Evolutionary conservation across 129 eudicot genomes (phyloP).

Genomic region (Artemisia tridentata): DNA sequence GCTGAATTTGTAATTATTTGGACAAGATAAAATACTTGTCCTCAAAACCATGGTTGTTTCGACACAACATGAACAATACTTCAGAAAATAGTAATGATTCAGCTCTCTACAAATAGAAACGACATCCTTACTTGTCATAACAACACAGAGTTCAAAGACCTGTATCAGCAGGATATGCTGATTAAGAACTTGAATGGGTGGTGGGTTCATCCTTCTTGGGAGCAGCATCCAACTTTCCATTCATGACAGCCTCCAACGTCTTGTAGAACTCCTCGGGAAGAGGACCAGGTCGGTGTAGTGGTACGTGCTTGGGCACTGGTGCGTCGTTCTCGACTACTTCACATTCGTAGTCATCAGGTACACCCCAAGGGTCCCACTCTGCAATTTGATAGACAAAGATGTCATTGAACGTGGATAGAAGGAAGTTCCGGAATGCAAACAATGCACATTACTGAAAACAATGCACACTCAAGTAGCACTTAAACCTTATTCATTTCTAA

Average conservation of each 20-base stretch:
- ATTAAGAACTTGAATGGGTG: constrained; percentile 30
- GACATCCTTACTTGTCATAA: constrained; percentile 4
- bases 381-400: constrained; percentile 20
- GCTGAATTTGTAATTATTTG: constrained; percentile 25
- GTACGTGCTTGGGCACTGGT: constrained; percentile 94
- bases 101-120: constrained; percentile 25
- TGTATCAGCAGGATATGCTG: constrained; percentile 17
- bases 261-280: constrained; percentile 87
- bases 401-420: neutral
- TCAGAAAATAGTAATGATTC: constrained; percentile 17
- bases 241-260: constrained; percentile 60
- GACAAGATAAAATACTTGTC: constrained; percentile 17
- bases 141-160: constrained; percentile 6
- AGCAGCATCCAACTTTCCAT: constrained; percentile 48
- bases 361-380: constrained; percentile 93
- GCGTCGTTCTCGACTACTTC: constrained; percentile 91
- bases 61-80: constrained; percentile 17
- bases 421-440: neutral
- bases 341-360: constrained; percentile 93
- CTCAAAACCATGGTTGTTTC: constrained; percentile 17
- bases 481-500: neutral
- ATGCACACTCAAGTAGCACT: neutral
- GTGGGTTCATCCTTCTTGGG: constrained; percentile 53
- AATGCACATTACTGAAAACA: neutral
- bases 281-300: constrained; percentile 95